phyloP scores from a whole-genome alignment of 495 filamentous ascomycete genomes.

The Aspergillus panamensis region DNA sequence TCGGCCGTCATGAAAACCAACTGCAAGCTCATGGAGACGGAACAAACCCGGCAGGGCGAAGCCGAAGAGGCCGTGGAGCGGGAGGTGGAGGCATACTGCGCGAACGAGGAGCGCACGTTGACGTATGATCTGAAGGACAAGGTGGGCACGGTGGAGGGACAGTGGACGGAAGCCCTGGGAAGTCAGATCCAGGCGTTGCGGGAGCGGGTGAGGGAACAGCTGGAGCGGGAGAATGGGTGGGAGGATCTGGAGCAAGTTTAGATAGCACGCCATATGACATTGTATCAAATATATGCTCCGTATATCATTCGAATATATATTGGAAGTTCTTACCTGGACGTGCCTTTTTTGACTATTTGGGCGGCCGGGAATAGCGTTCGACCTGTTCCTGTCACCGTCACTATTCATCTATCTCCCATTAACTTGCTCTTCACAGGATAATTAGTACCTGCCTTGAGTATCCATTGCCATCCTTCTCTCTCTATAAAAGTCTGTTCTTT shows the following conservation, averaged over 20 bases:
- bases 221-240: conserved; percentile 69
- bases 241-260: conserved; percentile 65
- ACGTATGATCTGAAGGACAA: conserved; percentile 91
- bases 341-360: too few species aligned
- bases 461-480: too few species aligned
- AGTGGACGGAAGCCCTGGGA: conserved; percentile 72
- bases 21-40: conserved; percentile 50
- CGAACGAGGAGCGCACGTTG: conserved; percentile 61
- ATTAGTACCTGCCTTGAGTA: too few species aligned
- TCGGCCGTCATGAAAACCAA: conserved; percentile 65
- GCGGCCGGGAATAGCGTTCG: too few species aligned
- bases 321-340: too few species aligned
- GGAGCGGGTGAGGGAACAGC: conserved; percentile 58
- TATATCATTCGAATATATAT: too few species aligned
- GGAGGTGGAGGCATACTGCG: conserved; percentile 58
- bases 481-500: too few species aligned
- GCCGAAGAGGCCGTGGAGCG: conserved; percentile 43
- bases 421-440: too few species aligned
- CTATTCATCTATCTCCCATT: too few species aligned
- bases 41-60: conserved; percentile 58
- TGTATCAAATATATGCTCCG: too few species aligned
- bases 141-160: conserved; percentile 81
- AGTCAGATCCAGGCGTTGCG: conserved; percentile 53
- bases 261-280: too few species aligned
- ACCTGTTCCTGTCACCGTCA: too few species aligned